Percentiles rank a stretch among this genome's conserved stretches.
Evolutionary conservation across 2,329 filamentous ascomycete genomes (phyloP).

Genomic region (Neopestalotiopsis rosae): DNA sequence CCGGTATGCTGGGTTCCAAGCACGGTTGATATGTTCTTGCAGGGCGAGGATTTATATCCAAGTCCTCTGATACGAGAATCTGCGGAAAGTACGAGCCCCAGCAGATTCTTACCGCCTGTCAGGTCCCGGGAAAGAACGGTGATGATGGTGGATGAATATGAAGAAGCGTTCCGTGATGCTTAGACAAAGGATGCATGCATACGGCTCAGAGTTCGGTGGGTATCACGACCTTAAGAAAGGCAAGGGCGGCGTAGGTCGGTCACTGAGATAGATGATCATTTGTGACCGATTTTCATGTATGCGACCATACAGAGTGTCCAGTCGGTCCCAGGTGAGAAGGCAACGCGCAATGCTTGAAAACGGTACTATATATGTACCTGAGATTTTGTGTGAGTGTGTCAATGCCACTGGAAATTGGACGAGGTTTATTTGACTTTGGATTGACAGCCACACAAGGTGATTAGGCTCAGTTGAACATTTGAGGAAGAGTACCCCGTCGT

Average conservation of each 20-base stretch:
- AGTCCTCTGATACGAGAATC: neutral
- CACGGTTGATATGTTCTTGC: neutral
- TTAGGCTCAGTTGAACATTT: neutral
- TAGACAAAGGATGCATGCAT: neutral
- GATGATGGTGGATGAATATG: neutral
- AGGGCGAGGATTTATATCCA: neutral
- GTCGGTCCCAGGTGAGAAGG: neutral
- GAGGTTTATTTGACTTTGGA: neutral
- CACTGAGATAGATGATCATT: slow-evolving; percentile 6
- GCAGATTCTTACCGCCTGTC: neutral
- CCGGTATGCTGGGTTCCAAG: neutral
- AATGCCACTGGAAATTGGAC: neutral
- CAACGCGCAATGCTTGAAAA: neutral
- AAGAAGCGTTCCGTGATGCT: neutral
- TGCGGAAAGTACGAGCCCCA: neutral
- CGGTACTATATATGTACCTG: neutral
- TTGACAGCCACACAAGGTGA: neutral
- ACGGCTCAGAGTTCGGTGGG: neutral
- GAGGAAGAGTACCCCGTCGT: neutral
- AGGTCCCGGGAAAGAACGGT: neutral
- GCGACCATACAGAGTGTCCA: neutral
- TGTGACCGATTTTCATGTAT: neutral
- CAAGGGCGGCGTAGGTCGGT: neutral
- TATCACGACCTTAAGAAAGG: neutral
- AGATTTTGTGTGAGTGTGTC: neutral